Conservation (phyloP, 140 eudicot species). For the Cichorium intybus region DNA sequence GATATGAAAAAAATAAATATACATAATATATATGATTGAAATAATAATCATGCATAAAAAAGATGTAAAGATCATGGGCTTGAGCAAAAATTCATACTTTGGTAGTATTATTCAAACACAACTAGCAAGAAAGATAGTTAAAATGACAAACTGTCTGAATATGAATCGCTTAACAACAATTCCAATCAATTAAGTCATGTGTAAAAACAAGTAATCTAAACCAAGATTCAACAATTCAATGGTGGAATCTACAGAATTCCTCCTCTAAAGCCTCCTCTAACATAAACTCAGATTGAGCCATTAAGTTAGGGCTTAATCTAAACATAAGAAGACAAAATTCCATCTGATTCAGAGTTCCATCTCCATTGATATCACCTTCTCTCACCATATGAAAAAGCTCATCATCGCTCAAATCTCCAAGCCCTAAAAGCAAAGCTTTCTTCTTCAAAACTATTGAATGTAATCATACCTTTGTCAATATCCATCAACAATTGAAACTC, state of each 20-base stretch:
- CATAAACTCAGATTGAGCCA: conserved; percentile 58
- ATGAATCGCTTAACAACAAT: too few relatives aligned
- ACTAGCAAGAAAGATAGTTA: too few relatives aligned
- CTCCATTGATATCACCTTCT: conserved; percentile 73
- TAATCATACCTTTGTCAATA: conserved; percentile 51
- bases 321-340: conserved; percentile 81
- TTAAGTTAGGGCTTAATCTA: conserved; percentile 70
- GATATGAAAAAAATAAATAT: too few relatives aligned
- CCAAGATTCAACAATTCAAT: not conserved
- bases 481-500: conserved; percentile 62
- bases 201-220: not conserved
- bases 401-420: conserved; percentile 43
- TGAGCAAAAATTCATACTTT: too few relatives aligned
- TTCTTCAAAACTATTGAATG: conserved; percentile 67
- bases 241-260: not conserved
- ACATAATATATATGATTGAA: too few relatives aligned
- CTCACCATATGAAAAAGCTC: conserved; percentile 49
- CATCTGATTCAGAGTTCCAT: conserved; percentile 68
- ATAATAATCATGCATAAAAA: too few relatives aligned
- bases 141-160: too few relatives aligned
- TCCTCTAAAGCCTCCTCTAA: conserved; percentile 50
- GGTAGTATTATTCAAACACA: too few relatives aligned
- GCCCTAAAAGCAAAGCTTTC: conserved; percentile 53
- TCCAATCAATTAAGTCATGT: too few relatives aligned
- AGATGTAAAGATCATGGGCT: too few relatives aligned